phyloP scores from a whole-genome alignment of 1,284 basidiomycete genomes.

The Polyporus tsugae region DNA sequence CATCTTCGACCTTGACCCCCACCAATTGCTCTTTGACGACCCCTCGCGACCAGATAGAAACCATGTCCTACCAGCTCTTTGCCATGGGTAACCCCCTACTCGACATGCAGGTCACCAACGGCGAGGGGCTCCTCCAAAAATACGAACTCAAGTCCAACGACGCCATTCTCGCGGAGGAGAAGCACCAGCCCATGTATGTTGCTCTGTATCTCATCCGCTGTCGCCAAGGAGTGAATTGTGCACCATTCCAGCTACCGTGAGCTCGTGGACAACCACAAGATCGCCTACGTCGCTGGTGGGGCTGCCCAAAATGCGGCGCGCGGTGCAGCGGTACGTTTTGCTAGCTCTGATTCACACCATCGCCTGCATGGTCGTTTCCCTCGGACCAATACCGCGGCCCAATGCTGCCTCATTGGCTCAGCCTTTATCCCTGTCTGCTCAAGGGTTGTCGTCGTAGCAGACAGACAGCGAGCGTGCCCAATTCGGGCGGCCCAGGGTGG shows the following conservation, averaged over 20 bases:
- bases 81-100: constrained; percentile 91
- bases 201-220: neutral
- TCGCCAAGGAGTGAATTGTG: too few species aligned
- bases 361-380: neutral
- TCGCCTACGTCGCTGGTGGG: constrained; percentile 96
- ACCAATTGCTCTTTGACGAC: neutral
- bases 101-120: constrained; percentile 88
- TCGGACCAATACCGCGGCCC: neutral
- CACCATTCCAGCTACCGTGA: constrained; percentile 80
- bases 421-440: neutral
- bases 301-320: constrained; percentile 97
- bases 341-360: neutral
- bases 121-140: constrained; percentile 88
- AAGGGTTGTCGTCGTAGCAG: neutral
- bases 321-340: constrained; percentile 86
- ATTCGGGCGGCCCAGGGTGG: too few species aligned
- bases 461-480: neutral
- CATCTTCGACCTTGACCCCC: constrained; percentile 15
- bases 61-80: constrained; percentile 63
- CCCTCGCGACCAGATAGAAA: constrained; percentile 13
- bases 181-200: constrained; percentile 76
- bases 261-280: constrained; percentile 78
- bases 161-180: constrained; percentile 93
- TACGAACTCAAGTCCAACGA: constrained; percentile 96
- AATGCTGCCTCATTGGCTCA: neutral